These are phyloP conservation scores for Hypomyces perniciosus DNA, from an alignment of 2,329 filamentous ascomycete genomes.

Conservation along the genomic window DNA sequence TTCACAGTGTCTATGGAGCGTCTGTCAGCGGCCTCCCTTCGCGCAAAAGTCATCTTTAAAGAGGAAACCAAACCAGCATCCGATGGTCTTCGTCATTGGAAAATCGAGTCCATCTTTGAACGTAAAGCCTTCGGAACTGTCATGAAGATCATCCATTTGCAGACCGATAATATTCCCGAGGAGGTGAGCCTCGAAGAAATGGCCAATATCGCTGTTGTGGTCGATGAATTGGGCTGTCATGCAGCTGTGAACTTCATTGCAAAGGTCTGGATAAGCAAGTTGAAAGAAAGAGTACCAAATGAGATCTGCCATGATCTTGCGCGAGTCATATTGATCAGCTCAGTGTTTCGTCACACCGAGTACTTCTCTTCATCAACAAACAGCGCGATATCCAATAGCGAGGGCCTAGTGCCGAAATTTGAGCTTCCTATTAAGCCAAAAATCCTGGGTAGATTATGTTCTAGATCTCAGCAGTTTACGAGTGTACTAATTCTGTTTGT, in stretches of 20 bases:
- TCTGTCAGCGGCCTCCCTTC: slow-evolving; percentile 1
- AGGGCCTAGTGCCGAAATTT: not conserved
- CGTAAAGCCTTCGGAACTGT: slow-evolving; percentile 15
- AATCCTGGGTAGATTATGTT: not conserved
- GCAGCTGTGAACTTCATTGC: slow-evolving; percentile 13
- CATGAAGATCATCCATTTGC: slow-evolving; percentile 15
- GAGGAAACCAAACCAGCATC: slow-evolving; percentile 1
- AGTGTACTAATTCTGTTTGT: too few species aligned
- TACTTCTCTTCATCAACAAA: not conserved
- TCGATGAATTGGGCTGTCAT: slow-evolving; percentile 17
- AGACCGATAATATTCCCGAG: slow-evolving; percentile 8
- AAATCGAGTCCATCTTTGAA: slow-evolving; percentile 16
- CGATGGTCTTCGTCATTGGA: slow-evolving; percentile 13
- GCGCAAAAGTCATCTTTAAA: not conserved
- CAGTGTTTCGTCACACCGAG: not conserved
- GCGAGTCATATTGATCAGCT: slow-evolving; percentile 11
- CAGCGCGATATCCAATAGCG: not conserved
- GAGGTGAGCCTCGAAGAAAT: slow-evolving; percentile 5
- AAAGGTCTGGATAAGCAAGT: slow-evolving; percentile 9
- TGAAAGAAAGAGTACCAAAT: not conserved
- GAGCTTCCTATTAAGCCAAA: not conserved
- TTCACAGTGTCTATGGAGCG: slow-evolving; percentile 12
- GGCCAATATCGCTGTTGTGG: slow-evolving; percentile 13
- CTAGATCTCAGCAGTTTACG: too few species aligned
- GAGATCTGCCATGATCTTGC: slow-evolving; percentile 2